A percentile compares a stretch with the other conserved stretches of the same genome.
These are phyloP conservation scores for Cercospora brassicicola DNA, from an alignment of 2,329 filamentous ascomycete species.

Conservation along the genomic window DNA sequence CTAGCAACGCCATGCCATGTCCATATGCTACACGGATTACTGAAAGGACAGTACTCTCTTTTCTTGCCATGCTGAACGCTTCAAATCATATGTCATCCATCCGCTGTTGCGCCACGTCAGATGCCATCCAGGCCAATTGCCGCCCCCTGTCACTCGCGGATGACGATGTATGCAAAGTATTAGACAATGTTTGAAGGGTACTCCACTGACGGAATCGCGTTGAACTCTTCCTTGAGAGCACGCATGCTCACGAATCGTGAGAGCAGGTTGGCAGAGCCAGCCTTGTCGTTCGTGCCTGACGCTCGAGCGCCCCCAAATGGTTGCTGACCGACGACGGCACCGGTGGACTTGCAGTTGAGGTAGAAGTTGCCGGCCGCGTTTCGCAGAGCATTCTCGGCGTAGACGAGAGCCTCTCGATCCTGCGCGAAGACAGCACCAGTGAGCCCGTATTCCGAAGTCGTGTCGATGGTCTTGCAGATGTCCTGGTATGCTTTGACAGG, in stretches of 20 bases:
- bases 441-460: constrained; percentile 72
- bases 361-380: constrained; percentile 82
- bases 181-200: constrained; percentile 53
- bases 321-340: constrained; percentile 46
- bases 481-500: constrained; percentile 56
- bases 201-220: constrained; percentile 48
- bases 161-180: neutral
- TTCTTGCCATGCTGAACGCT: neutral
- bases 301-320: constrained; percentile 55
- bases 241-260: constrained; percentile 57
- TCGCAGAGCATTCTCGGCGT: constrained; percentile 69
- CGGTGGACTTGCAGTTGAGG: constrained; percentile 75
- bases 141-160: neutral
- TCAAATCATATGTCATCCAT: neutral
- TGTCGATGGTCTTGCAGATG: constrained; percentile 66
- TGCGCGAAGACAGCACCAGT: constrained; percentile 74
- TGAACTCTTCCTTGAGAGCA: constrained; percentile 58
- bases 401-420: constrained; percentile 64
- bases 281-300: constrained; percentile 60
- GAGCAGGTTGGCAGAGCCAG: constrained; percentile 54
- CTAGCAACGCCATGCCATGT: neutral
- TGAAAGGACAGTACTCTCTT: neutral
- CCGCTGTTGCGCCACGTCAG: neutral
- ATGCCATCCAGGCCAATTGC: neutral
- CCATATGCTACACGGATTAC: neutral